phyloP scores from a whole-genome alignment of 2,329 filamentous ascomycete genomes.

The Metarhizium guizhouense region DNA sequence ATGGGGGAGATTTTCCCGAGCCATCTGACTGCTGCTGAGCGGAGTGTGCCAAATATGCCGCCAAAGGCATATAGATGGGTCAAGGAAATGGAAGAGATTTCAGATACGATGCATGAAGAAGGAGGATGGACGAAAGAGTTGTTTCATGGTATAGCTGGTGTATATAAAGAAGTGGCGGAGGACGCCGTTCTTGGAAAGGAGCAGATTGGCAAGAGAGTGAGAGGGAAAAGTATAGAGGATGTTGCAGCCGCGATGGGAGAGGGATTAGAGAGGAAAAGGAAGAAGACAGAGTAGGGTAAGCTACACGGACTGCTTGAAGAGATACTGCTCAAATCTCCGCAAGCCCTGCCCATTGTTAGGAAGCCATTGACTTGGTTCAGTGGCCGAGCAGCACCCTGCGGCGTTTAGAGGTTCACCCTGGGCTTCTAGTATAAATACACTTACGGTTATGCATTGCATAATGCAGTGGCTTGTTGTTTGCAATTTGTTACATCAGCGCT shows the following conservation, averaged over 20 bases:
- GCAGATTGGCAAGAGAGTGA: slow-evolving; percentile 44
- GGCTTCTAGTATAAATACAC: not conserved
- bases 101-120: slow-evolving; percentile 52
- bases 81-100: slow-evolving; percentile 69
- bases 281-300: slow-evolving; percentile 17
- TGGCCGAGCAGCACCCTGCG: not conserved
- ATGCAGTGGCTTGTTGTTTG: not conserved
- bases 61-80: slow-evolving; percentile 75
- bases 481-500: slow-evolving; percentile 1
- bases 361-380: not conserved
- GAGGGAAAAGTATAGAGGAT: slow-evolving; percentile 49
- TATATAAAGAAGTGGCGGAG: slow-evolving; percentile 53
- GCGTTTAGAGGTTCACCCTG: not conserved
- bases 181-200: slow-evolving; percentile 52
- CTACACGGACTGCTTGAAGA: not conserved
- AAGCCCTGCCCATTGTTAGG: not conserved
- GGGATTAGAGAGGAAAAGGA: slow-evolving; percentile 36
- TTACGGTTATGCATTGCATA: not conserved
- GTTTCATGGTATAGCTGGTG: slow-evolving; percentile 50
- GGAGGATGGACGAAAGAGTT: slow-evolving; percentile 50
- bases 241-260: slow-evolving; percentile 41
- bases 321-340: not conserved
- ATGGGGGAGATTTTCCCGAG: slow-evolving; percentile 41
- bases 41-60: slow-evolving; percentile 49
- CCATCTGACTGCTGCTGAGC: slow-evolving; percentile 36